Evolutionary conservation across 140 eudicot species (phyloP), one percentile per base, ranked within the genome.

Genomic region (Stevia rebaudiana): DNA sequence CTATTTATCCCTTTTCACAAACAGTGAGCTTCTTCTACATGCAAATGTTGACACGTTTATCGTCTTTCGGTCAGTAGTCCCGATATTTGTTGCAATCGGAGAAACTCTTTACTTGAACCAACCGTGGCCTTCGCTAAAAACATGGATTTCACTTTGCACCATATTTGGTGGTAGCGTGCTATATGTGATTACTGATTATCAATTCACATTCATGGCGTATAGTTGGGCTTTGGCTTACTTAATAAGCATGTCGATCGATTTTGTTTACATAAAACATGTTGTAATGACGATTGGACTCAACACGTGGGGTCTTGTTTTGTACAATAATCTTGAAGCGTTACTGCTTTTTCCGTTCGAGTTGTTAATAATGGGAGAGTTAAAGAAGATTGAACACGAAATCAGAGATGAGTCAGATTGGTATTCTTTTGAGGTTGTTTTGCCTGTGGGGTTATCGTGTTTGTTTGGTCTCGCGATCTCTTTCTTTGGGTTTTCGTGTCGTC

Each of bases 1-100:
- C 86, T 92, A 92, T 52, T 74, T 88, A 5, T 88, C 98, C 52
- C 88, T 92, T 47, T 92, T 92, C 60, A 92, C 96, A 53, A 92
- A 92, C 79, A 92, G 96, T 8, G 98, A 92, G 83, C 98, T 92
- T 50, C 89, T 92, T 30, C 94, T 92, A 69, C 98, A 92, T 56
- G 96, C 98, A 78, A 92, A 92, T 28, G 98, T 92, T 1, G 96
- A 92, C 73, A 92, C 98, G 2, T 92, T 92, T 71, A 92, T 92
- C 6, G 95, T 88, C 21, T 92, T 92, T 39, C 85, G 98, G 1
- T 88, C 95, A 1, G 95, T 80, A 3, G 98, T 92, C 53, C 98
- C 98, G 11, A 85, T 92, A 6, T 92, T 92, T 74, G 96, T 92
- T 61, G 96, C 98, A 18, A 79, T 92, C 24, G 98, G 98, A 37